Evolutionary conservation across 2,329 filamentous ascomycete genomes (phyloP).

Genomic region (Monosporascus ibericus): DNA sequence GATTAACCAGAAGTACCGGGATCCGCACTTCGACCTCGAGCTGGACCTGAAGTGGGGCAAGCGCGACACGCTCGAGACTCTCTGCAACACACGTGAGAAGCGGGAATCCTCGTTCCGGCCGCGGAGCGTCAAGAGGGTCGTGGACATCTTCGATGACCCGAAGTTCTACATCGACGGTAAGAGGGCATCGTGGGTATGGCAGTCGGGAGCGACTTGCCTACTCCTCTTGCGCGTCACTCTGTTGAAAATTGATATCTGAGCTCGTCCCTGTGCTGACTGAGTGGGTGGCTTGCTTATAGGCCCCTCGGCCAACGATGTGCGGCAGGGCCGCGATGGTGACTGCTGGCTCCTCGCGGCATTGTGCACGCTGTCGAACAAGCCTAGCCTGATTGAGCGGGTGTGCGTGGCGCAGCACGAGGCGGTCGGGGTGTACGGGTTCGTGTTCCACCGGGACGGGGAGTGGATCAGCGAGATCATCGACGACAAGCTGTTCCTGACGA

Average conservation of each 20-base stretch:
- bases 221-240: too few relatives aligned
- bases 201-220: too few relatives aligned
- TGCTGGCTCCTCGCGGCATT: conserved; percentile 83
- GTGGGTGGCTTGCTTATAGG: too few relatives aligned
- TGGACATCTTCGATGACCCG: conserved; percentile 70
- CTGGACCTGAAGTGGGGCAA: conserved; percentile 59
- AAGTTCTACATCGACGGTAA: conserved; percentile 74
- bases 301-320: conserved; percentile 57
- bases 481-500: conserved; percentile 51
- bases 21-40: conserved; percentile 83
- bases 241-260: too few relatives aligned
- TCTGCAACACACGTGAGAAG: conserved; percentile 28
- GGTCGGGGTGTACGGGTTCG: conserved; percentile 79
- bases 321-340: conserved; percentile 72
- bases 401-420: conserved; percentile 68
- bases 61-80: conserved; percentile 43
- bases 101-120: conserved; percentile 30
- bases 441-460: conserved; percentile 75
- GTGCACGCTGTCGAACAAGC: conserved; percentile 69
- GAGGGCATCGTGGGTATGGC: conserved; percentile 31
- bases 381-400: conserved; percentile 63
- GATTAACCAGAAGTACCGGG: conserved; percentile 79
- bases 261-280: too few relatives aligned
- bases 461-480: conserved; percentile 58
- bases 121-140: conserved; percentile 60